Base-by-base conservation (phyloP, 768 basidiomycete genomes). In the Suillus occidentalis region DNA sequence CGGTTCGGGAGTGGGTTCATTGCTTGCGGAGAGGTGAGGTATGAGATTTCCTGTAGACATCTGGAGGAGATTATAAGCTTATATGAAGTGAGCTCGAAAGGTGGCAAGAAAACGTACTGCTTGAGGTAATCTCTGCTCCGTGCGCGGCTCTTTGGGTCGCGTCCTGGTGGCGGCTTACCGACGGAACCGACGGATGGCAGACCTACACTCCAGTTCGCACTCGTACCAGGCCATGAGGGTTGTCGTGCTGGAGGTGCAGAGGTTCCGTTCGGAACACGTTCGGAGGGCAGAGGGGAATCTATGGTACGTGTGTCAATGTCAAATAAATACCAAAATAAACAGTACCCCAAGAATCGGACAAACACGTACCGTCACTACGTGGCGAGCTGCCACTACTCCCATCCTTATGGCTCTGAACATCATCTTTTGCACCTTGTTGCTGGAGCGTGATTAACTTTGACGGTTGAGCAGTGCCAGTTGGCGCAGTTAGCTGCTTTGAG, bases 21-120 rank as follows among this genome's bases (percentile, higher is more conserved):
- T 7, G 97, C 96, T 76, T 97, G 93, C 1, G 95, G 90, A 0
- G 97, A 98, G 1, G 97, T 99, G 62, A 99, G 82, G 78, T 99
- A 99, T 14, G 94, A 93, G 69, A 99, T 92, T 83, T 99, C 97
- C 80, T 99, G 97, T 31, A 99, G 83, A 78, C 97, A 98, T 78
- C 93, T 95, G 67, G 7, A 63, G 43, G 39, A 59, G n/a, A 37
- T 42, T 13, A 31, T 64, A 61, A 34, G 42, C 18, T 20, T 42
- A 9, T n/a, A 42, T 20, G 60, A 43, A 47, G 64, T 67, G 50
- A 50, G 55, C 66, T 12, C 76, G 60, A 53, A 65, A 25, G 16
- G 59, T 25, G 49, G 34, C 1, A 61, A 67, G 47, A 37, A 37
- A 28, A 83, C 90, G 72, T 71, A 95, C 89, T 99, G 97, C 78